Percentiles rank a stretch among this genome's conserved stretches.
Evolutionary conservation across 371 early-diverging fungal genomes (phyloP).

Genomic region (Mucor circinelloides): DNA sequence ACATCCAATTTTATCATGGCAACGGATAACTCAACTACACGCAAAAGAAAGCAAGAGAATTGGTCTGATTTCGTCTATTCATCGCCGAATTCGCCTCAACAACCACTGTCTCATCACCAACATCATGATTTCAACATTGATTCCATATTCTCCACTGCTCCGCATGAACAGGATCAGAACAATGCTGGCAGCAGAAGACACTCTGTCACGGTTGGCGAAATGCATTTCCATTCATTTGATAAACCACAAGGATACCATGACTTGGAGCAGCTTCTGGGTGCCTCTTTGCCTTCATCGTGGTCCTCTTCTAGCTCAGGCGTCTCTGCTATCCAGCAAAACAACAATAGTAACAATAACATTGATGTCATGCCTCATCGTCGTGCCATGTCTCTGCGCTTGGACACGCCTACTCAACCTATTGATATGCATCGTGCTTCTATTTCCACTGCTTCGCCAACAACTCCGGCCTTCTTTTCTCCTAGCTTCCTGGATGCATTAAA

Average conservation of each 20-base stretch:
- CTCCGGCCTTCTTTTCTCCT: slow-evolving; percentile 67
- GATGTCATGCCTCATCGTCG: slow-evolving; percentile 25
- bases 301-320: slow-evolving; percentile 22
- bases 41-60: slow-evolving; percentile 23
- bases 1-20: slow-evolving; percentile 14
- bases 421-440: slow-evolving; percentile 13
- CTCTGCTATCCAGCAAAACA: neutral
- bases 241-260: slow-evolving; percentile 27
- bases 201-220: slow-evolving; percentile 26
- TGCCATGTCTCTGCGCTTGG: slow-evolving; percentile 38
- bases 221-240: slow-evolving; percentile 24
- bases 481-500: slow-evolving; percentile 64
- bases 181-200: slow-evolving; percentile 20
- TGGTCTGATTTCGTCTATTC: slow-evolving; percentile 39
- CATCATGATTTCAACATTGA: slow-evolving; percentile 6
- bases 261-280: slow-evolving; percentile 14
- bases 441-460: slow-evolving; percentile 43
- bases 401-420: slow-evolving; percentile 21
- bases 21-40: slow-evolving; percentile 27
- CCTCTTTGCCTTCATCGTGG: slow-evolving; percentile 31
- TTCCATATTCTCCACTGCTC: neutral
- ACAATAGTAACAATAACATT: neutral
- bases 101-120: slow-evolving; percentile 11
- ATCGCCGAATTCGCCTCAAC: slow-evolving; percentile 27
- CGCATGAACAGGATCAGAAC: neutral